Evolutionary conservation across 2,329 filamentous ascomycete species (phyloP).

Genomic region (Capronia epimyces): DNA sequence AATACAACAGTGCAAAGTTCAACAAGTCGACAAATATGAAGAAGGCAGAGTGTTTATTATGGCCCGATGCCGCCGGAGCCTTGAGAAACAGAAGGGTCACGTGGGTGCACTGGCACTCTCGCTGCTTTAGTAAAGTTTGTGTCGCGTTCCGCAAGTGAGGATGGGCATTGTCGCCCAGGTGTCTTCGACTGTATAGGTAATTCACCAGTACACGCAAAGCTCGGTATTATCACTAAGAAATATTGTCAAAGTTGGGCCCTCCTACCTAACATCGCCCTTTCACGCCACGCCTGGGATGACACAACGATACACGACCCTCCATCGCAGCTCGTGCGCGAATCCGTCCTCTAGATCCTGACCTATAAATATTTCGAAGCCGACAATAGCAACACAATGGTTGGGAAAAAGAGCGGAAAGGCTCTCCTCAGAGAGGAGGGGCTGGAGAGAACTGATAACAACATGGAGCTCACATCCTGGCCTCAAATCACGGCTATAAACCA

Average conservation of each 20-base stretch:
- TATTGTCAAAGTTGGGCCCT: neutral
- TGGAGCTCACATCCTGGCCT: constrained; percentile 92
- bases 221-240: neutral
- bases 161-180: too few relatives aligned
- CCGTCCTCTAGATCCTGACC: neutral
- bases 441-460: constrained; percentile 95
- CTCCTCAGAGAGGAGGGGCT: constrained; percentile 50
- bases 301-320: neutral
- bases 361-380: neutral
- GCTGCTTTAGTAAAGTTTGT: neutral
- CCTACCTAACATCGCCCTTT: neutral
- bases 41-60: neutral
- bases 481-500: constrained; percentile 92
- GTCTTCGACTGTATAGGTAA: too few relatives aligned
- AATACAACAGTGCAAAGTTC: too few relatives aligned
- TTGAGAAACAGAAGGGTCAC: neutral
- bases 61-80: neutral
- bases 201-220: too few relatives aligned
- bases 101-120: neutral
- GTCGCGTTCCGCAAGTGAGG: neutral
- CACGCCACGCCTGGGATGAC: neutral
- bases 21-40: neutral
- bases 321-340: neutral
- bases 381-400: constrained; percentile 48
- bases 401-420: constrained; percentile 60